Base-by-base conservation (phyloP, 2,329 filamentous ascomycete genomes). In the Colletotrichum orchidophilum region DNA sequence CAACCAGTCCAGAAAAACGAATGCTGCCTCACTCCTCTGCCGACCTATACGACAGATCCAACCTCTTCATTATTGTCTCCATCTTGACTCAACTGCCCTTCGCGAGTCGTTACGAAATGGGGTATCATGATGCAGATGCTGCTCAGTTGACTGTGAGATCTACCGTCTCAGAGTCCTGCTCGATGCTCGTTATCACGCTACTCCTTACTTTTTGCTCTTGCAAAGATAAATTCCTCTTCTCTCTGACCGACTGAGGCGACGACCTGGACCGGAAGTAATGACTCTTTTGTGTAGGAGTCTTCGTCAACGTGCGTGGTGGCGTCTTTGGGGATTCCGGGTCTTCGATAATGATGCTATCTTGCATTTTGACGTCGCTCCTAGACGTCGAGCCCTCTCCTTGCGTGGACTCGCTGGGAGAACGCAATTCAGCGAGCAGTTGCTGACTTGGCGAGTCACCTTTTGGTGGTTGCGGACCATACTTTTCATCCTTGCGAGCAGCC, bases 101-200 rank as follows among this genome's bases (percentile, higher is more conserved):
- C 46, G 42, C 15, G 15, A 42, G 15, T 26, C 27, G 12, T 18
- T 26, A 35, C 24, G 13, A 24, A 52, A n/a, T 11, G 35, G 57
- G 58, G 69, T 69, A 69, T 69, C 46, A 26, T 58, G 31, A 5
- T 12, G 26, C 29, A 26, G 31, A 13, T 49, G 9, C 15, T 12
- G 29, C 12, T 59, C 42, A 57, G 31, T 42, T 66, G 18, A 9
- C 15, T 29, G 68, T 71, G 11, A 71, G 68, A 62, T 71, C 68
- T 58, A 71, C 68, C 31, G 69, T 68, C 33, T 66, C 66, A 31
- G 27, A 31, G 13, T 68, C 35, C 39, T 49, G 24, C 52, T 71
- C 65, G 12, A 69, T 58, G 52, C 59, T 71, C 18, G 52, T 53
- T 46, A 35, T 62, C 13, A 27, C 42, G 49, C n/a, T 27, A 57